phyloP scores from a whole-genome alignment of 116 monocot species.

The Trichopus zeylanicus region DNA sequence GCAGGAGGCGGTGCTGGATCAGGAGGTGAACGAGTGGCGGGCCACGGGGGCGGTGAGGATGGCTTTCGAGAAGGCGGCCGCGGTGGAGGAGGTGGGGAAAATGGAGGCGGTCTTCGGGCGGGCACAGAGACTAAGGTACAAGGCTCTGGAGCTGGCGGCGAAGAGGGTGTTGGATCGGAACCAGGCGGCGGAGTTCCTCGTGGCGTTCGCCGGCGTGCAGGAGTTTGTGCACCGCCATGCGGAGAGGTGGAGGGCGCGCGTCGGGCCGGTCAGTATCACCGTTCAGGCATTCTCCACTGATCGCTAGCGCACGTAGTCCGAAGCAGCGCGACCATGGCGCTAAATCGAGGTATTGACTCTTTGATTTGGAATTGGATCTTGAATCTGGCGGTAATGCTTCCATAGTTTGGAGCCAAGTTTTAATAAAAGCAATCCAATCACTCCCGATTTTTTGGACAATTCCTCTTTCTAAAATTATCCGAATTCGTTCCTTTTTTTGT shows the following conservation, averaged over 20 bases:
- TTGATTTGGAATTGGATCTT: no score
- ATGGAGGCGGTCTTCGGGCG: slow-evolving; percentile 4
- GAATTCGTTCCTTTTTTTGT: no score
- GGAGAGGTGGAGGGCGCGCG: background rate
- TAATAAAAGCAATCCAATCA: no score
- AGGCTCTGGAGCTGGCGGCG: slow-evolving; percentile 20
- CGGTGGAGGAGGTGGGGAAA: slow-evolving; percentile 4
- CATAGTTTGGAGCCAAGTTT: no score
- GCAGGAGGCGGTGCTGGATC: slow-evolving; percentile 20
- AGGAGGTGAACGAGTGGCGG: slow-evolving; percentile 15
- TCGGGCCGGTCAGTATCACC: background rate
- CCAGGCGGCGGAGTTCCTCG: slow-evolving; percentile 20
- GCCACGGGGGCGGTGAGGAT: slow-evolving; percentile 5
- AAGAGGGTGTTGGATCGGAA: slow-evolving; percentile 4
- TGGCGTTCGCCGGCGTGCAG: slow-evolving; percentile 8
- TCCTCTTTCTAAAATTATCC: no score
- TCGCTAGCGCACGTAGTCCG: no score
- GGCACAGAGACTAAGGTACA: slow-evolving; percentile 10
- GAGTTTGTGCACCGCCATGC: background rate
- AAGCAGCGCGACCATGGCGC: slow-evolving; percentile 23
- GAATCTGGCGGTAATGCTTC: no score
- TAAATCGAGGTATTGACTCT: no score
- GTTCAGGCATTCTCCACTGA: no score
- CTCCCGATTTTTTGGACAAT: no score
- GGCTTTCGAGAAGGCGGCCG: background rate